These are phyloP conservation scores for Gamarada debralockiae DNA, from an alignment of 495 filamentous ascomycete species.

Conservation along the genomic window DNA sequence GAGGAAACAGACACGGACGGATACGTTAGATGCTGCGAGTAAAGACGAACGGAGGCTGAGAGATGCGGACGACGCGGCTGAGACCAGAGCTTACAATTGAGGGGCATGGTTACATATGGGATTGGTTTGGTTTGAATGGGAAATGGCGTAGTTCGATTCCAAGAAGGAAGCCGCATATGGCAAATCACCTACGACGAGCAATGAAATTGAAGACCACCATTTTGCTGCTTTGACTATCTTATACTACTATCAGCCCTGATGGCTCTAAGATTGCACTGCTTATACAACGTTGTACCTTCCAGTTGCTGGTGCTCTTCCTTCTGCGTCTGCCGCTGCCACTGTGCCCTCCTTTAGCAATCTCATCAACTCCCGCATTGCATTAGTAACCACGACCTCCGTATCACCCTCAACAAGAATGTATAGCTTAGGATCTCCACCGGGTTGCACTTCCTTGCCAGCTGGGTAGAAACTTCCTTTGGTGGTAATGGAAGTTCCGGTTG, in stretches of 20 bases:
- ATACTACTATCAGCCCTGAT: not conserved
- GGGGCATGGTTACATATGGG: not conserved
- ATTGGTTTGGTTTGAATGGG: too few relatives aligned
- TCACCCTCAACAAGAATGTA: slow-evolving; percentile 98
- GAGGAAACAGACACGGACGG: slow-evolving; percentile 58
- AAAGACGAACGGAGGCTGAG: slow-evolving; percentile 50
- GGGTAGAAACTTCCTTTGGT: slow-evolving; percentile 92
- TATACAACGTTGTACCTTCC: slow-evolving; percentile 85
- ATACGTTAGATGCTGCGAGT: slow-evolving; percentile 55
- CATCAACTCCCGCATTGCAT: slow-evolving; percentile 89
- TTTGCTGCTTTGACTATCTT: not conserved
- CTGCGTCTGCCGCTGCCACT: slow-evolving; percentile 80
- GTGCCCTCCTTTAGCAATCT: slow-evolving; percentile 89
- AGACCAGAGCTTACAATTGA: slow-evolving; percentile 51
- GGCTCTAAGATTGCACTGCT: not conserved
- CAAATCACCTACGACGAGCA: too few relatives aligned
- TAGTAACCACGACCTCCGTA: slow-evolving; percentile 86
- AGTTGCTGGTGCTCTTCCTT: slow-evolving; percentile 71
- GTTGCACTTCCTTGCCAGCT: slow-evolving; percentile 70
- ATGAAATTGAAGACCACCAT: too few relatives aligned
- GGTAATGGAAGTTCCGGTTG: slow-evolving; percentile 93
- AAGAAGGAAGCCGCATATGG: too few relatives aligned
- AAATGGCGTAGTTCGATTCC: too few relatives aligned
- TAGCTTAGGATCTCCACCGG: slow-evolving; percentile 77
- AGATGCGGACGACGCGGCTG: slow-evolving; percentile 51